phyloP scores from a whole-genome alignment of 2,329 filamentous ascomycete genomes.

The Cephalotrichum gorgonifer region DNA sequence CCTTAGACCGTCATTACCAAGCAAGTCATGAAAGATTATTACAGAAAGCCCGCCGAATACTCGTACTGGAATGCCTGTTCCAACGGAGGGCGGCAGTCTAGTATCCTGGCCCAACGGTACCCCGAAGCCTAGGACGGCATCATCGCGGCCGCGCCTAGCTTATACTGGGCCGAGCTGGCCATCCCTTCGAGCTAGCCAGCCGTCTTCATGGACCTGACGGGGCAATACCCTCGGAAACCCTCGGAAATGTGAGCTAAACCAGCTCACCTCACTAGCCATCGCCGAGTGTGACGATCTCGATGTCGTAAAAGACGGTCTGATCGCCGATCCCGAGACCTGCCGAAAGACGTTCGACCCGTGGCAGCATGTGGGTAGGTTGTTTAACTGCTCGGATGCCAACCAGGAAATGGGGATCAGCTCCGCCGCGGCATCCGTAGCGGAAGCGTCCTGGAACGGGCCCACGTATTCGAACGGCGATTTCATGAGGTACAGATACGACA shows the following conservation, averaged over 20 bases:
- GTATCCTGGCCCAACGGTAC: slow-evolving; percentile 39
- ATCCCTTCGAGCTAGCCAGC: slow-evolving; percentile 11
- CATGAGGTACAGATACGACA: neutral
- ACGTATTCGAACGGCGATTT: neutral
- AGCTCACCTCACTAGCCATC: slow-evolving; percentile 26
- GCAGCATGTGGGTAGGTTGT: too few relatives aligned
- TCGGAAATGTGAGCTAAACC: slow-evolving; percentile 29
- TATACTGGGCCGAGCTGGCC: slow-evolving; percentile 23
- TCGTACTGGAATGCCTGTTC: slow-evolving; percentile 43
- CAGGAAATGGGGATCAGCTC: slow-evolving; percentile 1
- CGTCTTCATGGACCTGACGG: slow-evolving; percentile 16
- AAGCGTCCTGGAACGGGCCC: slow-evolving; percentile 10
- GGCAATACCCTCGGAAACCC: slow-evolving; percentile 24
- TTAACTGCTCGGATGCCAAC: too few relatives aligned
- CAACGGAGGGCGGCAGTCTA: slow-evolving; percentile 44
- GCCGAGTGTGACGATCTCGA: slow-evolving; percentile 36
- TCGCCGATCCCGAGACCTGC: slow-evolving; percentile 32
- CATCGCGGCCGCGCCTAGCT: slow-evolving; percentile 32
- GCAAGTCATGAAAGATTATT: slow-evolving; percentile 27
- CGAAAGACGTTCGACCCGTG: slow-evolving; percentile 16
- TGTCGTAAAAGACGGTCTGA: slow-evolving; percentile 34
- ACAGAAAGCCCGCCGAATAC: slow-evolving; percentile 22
- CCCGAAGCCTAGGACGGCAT: slow-evolving; percentile 45
- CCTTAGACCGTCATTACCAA: slow-evolving; percentile 28
- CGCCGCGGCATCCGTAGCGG: slow-evolving; percentile 9